Conservation (phyloP, 257 asterid genomes). For the Solanum tarijense region DNA sequence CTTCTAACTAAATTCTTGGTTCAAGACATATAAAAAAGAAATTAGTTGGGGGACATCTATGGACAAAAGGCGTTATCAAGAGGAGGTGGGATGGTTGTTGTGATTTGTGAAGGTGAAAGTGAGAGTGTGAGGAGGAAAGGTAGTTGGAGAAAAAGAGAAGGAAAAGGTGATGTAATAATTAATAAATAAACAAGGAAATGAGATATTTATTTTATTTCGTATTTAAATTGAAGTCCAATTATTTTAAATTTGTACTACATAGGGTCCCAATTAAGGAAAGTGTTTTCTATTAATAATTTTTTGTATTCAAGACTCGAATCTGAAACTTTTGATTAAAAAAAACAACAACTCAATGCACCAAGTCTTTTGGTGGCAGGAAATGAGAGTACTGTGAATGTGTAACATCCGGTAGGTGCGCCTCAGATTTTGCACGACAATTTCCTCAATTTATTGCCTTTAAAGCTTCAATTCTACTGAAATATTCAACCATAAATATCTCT, state of each 20-base stretch:
- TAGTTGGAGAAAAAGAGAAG: neutral
- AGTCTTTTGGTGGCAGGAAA: neutral
- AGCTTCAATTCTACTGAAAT: neutral
- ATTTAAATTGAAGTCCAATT: too few species aligned
- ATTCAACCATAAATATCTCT: neutral
- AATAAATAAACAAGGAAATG: neutral
- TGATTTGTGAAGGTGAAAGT: neutral
- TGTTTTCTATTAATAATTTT: too few species aligned
- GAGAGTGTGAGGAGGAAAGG: neutral
- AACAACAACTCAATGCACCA: too few species aligned
- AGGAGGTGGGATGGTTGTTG: neutral
- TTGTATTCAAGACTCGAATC: fast-evolving
- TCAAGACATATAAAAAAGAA: neutral
- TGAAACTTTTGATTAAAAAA: fast-evolving
- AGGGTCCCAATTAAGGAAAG: fast-evolving
- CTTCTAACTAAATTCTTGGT: neutral
- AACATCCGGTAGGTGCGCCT: neutral
- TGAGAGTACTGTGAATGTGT: constrained; percentile 6
- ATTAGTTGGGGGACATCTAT: neutral
- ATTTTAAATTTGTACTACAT: too few species aligned
- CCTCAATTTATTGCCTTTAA: neutral
- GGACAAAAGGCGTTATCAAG: neutral
- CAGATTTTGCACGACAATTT: neutral
- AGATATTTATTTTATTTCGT: too few species aligned
- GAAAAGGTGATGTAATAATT: neutral